Evolutionary conservation across 2,329 filamentous ascomycete species (phyloP), one percentile per base, ranked within the genome.

Genomic region (Phyllosticta ampelicida): DNA sequence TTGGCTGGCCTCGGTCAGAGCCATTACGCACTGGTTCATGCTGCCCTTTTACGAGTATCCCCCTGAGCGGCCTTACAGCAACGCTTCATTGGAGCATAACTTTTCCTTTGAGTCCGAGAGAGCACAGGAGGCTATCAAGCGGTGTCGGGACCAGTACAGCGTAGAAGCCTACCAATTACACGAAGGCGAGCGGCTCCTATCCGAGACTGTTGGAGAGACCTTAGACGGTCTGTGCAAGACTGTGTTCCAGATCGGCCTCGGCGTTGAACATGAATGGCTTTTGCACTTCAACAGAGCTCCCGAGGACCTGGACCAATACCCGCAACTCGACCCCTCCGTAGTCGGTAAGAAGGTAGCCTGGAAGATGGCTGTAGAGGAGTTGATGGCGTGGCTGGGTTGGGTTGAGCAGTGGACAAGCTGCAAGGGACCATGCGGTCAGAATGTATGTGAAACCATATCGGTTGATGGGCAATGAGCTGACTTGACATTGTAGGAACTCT

Each of bases 321-420:
- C 18, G 9, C 5, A 36, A 9, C 13, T 18, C 1, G 36, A 51
- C 4, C 16, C 8, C 11, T 20, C 48, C 1, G 20, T 10, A 3
- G 20, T 55, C 13, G 21, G 23, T 13, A 49, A 23, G 13, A 23
- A 53, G 19, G 51, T 60, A 56, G 30, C 29, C 3, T 75, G 74
- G 71, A 64, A 60, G n/a, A 57, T 66, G 5, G 65, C 70, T 16
- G 60, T 78, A 3, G 68, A 74, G 51, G 71, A 77, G 61, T 63
- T 80, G 10, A 73, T 74, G 63, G 76, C 77, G 1, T 80, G 77
- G 77, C 67, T 79, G 0, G 77, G 77, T 5, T 80, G 77, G 77
- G 75, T 73, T 36, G 74, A 75, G 26, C 73, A 77, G 64, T 77
- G 74, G 64, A 67, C 71, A 1, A 66, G 68, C 9, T 79, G 77